These are phyloP conservation scores for Colletotrichum musicola DNA, from an alignment of 2,329 filamentous ascomycete genomes.

Conservation along the genomic window DNA sequence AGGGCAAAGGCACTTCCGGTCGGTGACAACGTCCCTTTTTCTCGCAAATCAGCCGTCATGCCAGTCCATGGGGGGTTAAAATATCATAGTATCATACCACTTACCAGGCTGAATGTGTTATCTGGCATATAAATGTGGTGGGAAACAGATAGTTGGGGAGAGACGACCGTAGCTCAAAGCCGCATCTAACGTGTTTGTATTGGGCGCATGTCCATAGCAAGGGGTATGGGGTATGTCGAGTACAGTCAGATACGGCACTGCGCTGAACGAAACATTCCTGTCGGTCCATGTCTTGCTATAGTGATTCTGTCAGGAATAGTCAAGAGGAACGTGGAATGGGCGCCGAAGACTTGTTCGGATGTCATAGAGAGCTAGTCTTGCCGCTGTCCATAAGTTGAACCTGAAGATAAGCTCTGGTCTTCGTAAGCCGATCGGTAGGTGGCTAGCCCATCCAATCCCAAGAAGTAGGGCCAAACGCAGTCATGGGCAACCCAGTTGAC, in stretches of 20 bases:
- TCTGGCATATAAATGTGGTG: too few relatives aligned
- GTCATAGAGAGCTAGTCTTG: slow-evolving; percentile 10
- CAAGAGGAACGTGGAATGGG: not conserved
- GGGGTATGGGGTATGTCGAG: too few relatives aligned
- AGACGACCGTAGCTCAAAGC: not conserved
- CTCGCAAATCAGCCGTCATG: not conserved
- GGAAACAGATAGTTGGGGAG: too few relatives aligned
- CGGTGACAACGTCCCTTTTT: not conserved
- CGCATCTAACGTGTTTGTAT: not conserved
- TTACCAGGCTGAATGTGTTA: too few relatives aligned
- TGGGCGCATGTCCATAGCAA: too few relatives aligned
- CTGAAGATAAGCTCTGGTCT: not conserved
- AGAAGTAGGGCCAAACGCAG: too few relatives aligned
- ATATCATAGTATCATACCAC: too few relatives aligned
- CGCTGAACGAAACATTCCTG: not conserved
- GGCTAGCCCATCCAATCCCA: too few relatives aligned
- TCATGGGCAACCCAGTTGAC: too few relatives aligned
- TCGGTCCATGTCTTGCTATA: not conserved
- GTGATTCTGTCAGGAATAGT: not conserved
- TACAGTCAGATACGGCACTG: too few relatives aligned
- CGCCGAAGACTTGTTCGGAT: not conserved
- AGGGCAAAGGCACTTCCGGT: not conserved
- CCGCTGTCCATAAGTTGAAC: slow-evolving; percentile 3
- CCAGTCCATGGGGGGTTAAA: not conserved
- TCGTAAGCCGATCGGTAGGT: too few relatives aligned